Conservation (phyloP, 805 yeast genomes). For the Candida alai region DNA sequence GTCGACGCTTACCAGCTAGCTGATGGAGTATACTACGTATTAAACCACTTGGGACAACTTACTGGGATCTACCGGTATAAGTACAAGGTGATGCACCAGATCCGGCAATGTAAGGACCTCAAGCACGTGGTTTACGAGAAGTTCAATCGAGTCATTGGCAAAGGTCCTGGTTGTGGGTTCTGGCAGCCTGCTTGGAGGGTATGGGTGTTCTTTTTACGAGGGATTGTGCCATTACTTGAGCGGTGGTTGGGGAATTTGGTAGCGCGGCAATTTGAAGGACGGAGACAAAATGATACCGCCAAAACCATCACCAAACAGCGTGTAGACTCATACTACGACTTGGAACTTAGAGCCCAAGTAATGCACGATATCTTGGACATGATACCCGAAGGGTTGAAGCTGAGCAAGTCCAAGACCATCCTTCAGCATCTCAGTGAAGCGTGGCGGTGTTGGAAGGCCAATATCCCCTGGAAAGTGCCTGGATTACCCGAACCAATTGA, state of each 20-base stretch:
- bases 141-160: slow-evolving; percentile 84
- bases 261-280: slow-evolving; percentile 93
- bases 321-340: slow-evolving; percentile 89
- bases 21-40: slow-evolving; percentile 85
- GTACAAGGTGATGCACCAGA: slow-evolving; percentile 97
- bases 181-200: slow-evolving; percentile 99
- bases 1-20: slow-evolving; percentile 93
- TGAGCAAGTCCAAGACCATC: slow-evolving; percentile 79
- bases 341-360: slow-evolving; percentile 89
- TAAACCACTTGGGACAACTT: slow-evolving; percentile 91
- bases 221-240: slow-evolving; percentile 85
- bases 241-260: slow-evolving; percentile 92
- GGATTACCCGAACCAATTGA: slow-evolving; percentile 92
- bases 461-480: slow-evolving; percentile 96
- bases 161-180: slow-evolving; percentile 98
- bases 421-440: slow-evolving; percentile 95
- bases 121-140: slow-evolving; percentile 86
- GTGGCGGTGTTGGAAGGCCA: slow-evolving; percentile 99
- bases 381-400: slow-evolving; percentile 94
- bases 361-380: slow-evolving; percentile 94
- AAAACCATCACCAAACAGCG: slow-evolving; percentile 95
- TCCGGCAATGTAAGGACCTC: slow-evolving; percentile 90
- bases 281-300: slow-evolving; percentile 86
- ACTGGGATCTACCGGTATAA: slow-evolving; percentile 97
- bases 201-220: slow-evolving; percentile 90